Conservation (phyloP, 345 rosid genomes). For the Lagerstroemia speciosa region DNA sequence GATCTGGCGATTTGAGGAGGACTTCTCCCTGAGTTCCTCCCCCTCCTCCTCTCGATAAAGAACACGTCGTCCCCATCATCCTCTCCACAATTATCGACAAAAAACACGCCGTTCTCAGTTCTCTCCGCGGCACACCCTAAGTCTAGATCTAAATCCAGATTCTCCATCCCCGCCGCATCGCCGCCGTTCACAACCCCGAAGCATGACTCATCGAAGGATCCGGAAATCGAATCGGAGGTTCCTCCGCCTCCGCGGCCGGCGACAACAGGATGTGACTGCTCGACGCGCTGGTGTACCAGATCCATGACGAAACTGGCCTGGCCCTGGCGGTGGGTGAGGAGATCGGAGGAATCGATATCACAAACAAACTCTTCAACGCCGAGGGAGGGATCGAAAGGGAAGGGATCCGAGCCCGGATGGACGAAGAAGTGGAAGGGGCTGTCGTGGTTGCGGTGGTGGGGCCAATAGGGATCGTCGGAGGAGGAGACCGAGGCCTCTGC, state of each 20-base stretch:
- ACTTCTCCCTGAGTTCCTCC: conserved; percentile 40
- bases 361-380: conserved; percentile 23
- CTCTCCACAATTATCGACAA: conserved; percentile 13
- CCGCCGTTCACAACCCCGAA: conserved; percentile 36
- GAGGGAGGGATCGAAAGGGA: conserved; percentile 20
- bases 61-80: conserved; percentile 12
- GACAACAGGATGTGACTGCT: conserved; percentile 58
- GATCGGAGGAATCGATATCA: conserved; percentile 36
- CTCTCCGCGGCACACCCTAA: conserved; percentile 20
- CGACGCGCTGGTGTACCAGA: conserved; percentile 83
- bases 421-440: background rate
- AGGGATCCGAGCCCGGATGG: conserved; percentile 3
- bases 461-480: conserved; percentile 27
- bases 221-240: conserved; percentile 21
- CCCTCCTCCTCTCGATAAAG: conserved; percentile 39
- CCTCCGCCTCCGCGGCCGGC: conserved; percentile 12
- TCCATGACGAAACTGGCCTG: conserved; percentile 79
- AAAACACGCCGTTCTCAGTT: conserved; percentile 10
- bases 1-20: conserved; percentile 3
- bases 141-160: conserved; percentile 39
- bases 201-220: conserved; percentile 22
- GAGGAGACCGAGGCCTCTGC: conserved; percentile 26
- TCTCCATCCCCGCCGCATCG: conserved; percentile 21
- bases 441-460: conserved; percentile 9
- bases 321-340: conserved; percentile 37